These are phyloP conservation scores for Dianthus caryophyllus DNA, from an alignment of 148 eudicot species.

Conservation along the genomic window DNA sequence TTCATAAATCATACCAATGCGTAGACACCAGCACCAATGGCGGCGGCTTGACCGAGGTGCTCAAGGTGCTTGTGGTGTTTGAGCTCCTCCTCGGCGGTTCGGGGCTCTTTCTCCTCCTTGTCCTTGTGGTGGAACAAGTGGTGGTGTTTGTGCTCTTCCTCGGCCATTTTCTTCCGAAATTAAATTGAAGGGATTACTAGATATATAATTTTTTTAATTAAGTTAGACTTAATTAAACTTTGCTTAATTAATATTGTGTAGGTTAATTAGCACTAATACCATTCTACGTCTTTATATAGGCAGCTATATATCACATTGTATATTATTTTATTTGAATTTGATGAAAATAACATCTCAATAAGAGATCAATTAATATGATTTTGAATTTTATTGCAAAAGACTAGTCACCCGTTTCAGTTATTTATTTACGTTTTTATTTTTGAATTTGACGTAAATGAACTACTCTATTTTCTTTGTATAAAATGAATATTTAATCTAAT, in stretches of 20 bases:
- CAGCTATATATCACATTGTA: background rate
- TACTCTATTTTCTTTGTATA: too few relatives aligned
- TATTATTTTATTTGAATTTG: background rate
- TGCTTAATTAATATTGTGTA: background rate
- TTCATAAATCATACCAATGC: too few relatives aligned
- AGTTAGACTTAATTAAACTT: background rate
- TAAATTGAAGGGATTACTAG: too few relatives aligned
- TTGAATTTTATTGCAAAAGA: too few relatives aligned
- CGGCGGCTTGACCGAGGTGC: constrained; percentile 24
- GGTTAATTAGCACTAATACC: background rate
- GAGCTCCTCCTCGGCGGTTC: constrained; percentile 14
- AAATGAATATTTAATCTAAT: too few relatives aligned
- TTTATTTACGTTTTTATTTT: too few relatives aligned
- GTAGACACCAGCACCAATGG: constrained; percentile 22
- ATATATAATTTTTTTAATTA: too few relatives aligned
- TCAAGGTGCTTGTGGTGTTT: constrained; percentile 29
- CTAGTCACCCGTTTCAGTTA: too few relatives aligned
- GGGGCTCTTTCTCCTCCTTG: background rate
- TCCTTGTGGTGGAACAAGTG: constrained; percentile 6
- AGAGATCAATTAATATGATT: too few relatives aligned
- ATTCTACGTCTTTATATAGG: background rate
- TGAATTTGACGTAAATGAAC: too few relatives aligned
- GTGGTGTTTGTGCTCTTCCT: constrained; percentile 15
- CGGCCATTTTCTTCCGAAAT: constrained; percentile 8
- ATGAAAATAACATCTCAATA: too few relatives aligned